Conservation (phyloP, 2,329 filamentous ascomycete genomes). For the Diaporthe capsici region DNA sequence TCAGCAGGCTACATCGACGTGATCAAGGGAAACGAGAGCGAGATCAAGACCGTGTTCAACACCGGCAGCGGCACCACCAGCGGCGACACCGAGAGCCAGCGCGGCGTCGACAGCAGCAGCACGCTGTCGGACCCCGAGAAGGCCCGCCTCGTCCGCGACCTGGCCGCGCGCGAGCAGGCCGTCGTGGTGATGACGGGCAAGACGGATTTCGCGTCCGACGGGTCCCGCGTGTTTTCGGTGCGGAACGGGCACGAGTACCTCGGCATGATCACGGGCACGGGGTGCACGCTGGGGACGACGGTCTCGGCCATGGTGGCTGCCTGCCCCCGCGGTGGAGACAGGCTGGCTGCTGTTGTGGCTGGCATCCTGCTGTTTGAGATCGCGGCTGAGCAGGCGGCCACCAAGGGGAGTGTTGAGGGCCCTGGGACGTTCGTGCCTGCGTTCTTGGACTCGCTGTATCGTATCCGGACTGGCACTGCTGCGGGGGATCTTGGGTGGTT, state of each 20-base stretch:
- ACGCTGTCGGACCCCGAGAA: conserved; percentile 62
- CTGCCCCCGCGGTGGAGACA: conserved; percentile 64
- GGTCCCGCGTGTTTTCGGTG: conserved; percentile 75
- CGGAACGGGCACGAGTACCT: conserved; percentile 83
- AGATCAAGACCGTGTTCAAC: conserved; percentile 82
- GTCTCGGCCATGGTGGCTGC: conserved; percentile 82
- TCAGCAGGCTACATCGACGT: conserved; percentile 83
- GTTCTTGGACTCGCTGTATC: conserved; percentile 81
- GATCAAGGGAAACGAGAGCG: conserved; percentile 94
- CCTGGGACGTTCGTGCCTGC: conserved; percentile 90
- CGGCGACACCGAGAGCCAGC: conserved; percentile 69
- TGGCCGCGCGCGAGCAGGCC: conserved; percentile 78
- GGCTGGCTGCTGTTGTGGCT: conserved; percentile 79
- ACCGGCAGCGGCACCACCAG: conserved; percentile 47
- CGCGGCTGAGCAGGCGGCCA: conserved; percentile 78
- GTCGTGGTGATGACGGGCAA: conserved; percentile 87
- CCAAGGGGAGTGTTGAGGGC: conserved; percentile 76
- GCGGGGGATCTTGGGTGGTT: conserved; percentile 28
- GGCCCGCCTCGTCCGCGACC: conserved; percentile 71
- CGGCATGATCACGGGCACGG: conserved; percentile 81
- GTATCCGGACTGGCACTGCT: conserved; percentile 49
- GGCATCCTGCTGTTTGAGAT: conserved; percentile 83
- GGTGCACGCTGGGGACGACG: conserved; percentile 87
- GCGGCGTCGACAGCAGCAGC: conserved; percentile 86
- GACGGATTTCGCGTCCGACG: conserved; percentile 84